Evolutionary conservation across 2,329 filamentous ascomycete genomes (phyloP), one percentile per base, ranked within the genome.

Genomic region (Dissoconium aciculare): DNA sequence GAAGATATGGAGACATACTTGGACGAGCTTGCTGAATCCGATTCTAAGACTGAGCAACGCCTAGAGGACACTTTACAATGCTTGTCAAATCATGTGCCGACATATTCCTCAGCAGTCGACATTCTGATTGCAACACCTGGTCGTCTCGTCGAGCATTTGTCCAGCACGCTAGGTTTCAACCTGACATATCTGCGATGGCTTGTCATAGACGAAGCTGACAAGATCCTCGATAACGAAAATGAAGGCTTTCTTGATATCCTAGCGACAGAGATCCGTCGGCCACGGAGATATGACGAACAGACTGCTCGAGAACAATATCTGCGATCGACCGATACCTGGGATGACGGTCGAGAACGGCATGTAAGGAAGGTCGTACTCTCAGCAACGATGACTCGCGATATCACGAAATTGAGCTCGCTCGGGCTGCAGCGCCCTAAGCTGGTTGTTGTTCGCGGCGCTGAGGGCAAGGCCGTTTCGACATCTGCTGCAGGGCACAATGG

Each of bases 171-270:
- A 3, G 84, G 83, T 0, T 94, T 95, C 52, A 71, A 66, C 0
- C 63, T 95, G 13, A 70, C 78, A 34, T 67, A 79, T 49, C 63
- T 94, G 4, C 71, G 80, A 37, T 95, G 85, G 84, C 64, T 95
- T 0, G 71, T 94, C 3, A 78, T 94, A 27, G 87, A 95, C 46
- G 87, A 95, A 57, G 89, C 87, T 8, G 87, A 95, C 54, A 83
- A 89, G 50, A 62, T 95, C 9, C 67, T 95, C 4, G 78, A 85
- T 26, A 82, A 95, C 53, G 47, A 50, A 23, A 49, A 51, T 24
- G 43, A 50, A 21, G 45, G 42, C 5, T 50, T 52, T 14, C 25
- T 51, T 2, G 40, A 46, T n/a, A 32, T 34, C 5, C 26, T 53
- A 10, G 39, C 48, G 9, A 30, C 33, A 4, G 41, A 47, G 27